Evolutionary conservation across 495 filamentous ascomycete species (phyloP), one percentile per base, ranked within the genome.

Genomic region (Neurospora tetraspora): DNA sequence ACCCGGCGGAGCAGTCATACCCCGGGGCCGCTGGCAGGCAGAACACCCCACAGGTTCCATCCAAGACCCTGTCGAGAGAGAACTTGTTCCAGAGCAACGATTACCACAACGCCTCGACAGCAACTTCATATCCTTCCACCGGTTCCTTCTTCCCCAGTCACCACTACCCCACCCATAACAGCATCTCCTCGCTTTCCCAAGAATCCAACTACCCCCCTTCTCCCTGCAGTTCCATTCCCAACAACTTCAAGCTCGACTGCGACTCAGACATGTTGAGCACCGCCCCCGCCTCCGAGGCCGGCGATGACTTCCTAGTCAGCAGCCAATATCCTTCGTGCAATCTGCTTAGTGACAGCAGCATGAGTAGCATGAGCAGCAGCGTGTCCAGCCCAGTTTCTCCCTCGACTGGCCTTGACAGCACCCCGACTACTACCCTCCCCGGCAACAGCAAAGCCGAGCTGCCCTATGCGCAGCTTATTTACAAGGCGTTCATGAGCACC

Each of bases 401-500:
- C 53, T 65, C 27, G 53, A 34, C 53, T 3, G 38, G 70, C 71
- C 47, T 36, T 65, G 72, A 42, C 14, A 53, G 42, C 39, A 42
- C 68, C 36, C 18, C 53, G 3, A 37, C 70, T 14, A 53, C 23
- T 27, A 70, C 9, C 45, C 5, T 61, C 20, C 69, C 27, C 9
- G 61, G 27, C 59, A 76, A 69, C 73, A 77, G n/a, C 59, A 84
- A 83, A 65, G 70, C 74, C 7, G 86, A 88, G 11, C 84, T 87
- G 68, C 93, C 95, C 0, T 99, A 99, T 78, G 95, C 96, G 1
- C 83, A 91, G 74, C 86, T 97, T 14, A 94, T 99, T 72, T 91
- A 89, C 77, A 81, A 85, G 36, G 94, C 94, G 1, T 88, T 99
- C 69, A 86, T 88, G 74, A 80, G 81, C 86, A 87, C 69, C 86